These are phyloP conservation scores for Podospora pseudoanserina DNA, from an alignment of 495 filamentous ascomycete genomes.

Conservation along the genomic window DNA sequence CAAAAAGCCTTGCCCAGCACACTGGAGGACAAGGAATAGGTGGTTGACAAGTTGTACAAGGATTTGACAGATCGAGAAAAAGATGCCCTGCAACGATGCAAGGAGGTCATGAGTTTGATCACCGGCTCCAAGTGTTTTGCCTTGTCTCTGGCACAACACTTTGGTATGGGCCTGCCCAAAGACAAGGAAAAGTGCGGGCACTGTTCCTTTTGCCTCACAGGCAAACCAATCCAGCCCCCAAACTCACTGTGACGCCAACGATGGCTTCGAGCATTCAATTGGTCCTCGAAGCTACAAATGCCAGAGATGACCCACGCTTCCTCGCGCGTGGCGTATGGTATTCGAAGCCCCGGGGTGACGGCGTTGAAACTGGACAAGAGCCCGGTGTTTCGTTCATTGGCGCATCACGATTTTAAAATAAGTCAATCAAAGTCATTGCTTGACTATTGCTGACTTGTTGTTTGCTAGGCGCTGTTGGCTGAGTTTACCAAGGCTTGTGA, in stretches of 20 bases:
- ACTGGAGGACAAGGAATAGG: constrained; percentile 31
- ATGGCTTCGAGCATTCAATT: constrained; percentile 33
- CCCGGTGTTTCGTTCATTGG: constrained; percentile 48
- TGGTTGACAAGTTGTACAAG: constrained; percentile 43
- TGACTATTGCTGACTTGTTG: not conserved
- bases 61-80: constrained; percentile 48
- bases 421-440: constrained; percentile 5
- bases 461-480: constrained; percentile 11
- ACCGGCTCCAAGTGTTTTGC: constrained; percentile 48
- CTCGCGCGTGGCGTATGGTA: constrained; percentile 58
- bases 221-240: constrained; percentile 35
- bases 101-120: constrained; percentile 49
- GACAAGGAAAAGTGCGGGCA: constrained; percentile 45
- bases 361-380: constrained; percentile 41
- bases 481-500: constrained; percentile 20
- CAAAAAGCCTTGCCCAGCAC: constrained; percentile 43
- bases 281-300: constrained; percentile 38
- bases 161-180: constrained; percentile 49
- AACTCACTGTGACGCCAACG: constrained; percentile 26
- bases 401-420: constrained; percentile 49
- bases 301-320: constrained; percentile 54
- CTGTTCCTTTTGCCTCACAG: constrained; percentile 51
- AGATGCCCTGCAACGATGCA: constrained; percentile 45
- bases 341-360: constrained; percentile 50
- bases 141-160: constrained; percentile 47